Conservation (phyloP, 768 basidiomycete genomes). For the Cystofilobasidium ferigula region DNA sequence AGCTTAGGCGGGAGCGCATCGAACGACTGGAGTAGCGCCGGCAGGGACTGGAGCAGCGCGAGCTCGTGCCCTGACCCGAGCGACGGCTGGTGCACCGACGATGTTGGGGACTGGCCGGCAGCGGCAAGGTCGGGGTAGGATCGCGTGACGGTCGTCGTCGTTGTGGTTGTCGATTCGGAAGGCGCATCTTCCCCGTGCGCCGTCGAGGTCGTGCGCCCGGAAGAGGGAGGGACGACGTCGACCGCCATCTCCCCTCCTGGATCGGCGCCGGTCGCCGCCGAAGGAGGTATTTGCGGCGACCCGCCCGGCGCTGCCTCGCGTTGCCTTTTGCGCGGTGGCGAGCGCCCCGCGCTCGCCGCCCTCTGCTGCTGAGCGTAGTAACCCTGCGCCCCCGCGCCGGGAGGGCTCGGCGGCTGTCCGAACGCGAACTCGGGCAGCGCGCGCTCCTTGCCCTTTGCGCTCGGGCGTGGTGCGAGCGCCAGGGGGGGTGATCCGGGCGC, state of each 20-base stretch:
- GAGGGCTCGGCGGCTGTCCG: not conserved
- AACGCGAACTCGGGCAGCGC: not conserved
- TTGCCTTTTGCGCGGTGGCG: too few species aligned
- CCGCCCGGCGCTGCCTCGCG: too few species aligned
- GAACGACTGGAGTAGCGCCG: conserved; percentile 70
- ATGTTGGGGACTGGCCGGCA: not conserved
- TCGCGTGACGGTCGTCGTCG: not conserved
- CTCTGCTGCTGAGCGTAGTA: not conserved
- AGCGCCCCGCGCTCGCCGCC: too few species aligned
- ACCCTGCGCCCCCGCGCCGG: not conserved
- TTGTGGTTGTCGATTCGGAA: not conserved
- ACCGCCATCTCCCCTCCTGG: not conserved
- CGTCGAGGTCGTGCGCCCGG: too few species aligned
- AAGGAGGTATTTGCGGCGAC: too few species aligned
- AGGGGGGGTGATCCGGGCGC: not conserved
- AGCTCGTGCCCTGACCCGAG: conserved; percentile 41
- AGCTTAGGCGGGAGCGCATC: conserved; percentile 63
- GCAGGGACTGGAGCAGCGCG: conserved; percentile 74
- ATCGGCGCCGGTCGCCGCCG: too few species aligned
- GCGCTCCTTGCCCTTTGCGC: not conserved
- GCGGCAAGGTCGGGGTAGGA: not conserved
- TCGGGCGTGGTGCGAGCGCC: not conserved
- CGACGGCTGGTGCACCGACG: conserved; percentile 10
- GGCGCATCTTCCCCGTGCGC: too few species aligned
- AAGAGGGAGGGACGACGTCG: not conserved